Evolutionary conservation across 2,329 filamentous ascomycete species (phyloP), one percentile per base, ranked within the genome.

Genomic region (Neospermospora avenae): DNA sequence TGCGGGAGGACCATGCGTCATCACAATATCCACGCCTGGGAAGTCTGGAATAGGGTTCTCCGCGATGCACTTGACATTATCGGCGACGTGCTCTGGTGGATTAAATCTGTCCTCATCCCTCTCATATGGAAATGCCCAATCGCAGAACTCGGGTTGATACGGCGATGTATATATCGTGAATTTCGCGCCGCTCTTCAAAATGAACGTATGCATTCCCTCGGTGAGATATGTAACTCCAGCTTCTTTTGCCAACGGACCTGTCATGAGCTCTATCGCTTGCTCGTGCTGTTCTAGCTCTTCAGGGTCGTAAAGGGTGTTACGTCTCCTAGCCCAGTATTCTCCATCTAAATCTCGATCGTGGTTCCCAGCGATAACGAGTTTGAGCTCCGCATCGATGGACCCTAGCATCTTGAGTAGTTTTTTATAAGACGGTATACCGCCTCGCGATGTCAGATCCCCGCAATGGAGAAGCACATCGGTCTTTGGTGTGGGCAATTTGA

Each of bases 341-440:
- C 31, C n/a, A 63, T 87, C 83, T 0, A 87, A 75, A 3, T 78
- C 80, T 45, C 84, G 74, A 67, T 86, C 84, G 71, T 87, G 84
- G 67, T 87, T 87, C 0, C 84, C 84, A 0, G 84, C 80, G 61
- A 87, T 86, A 20, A 87, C 79, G 24, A 87, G 74, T 67, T 86
- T 87, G 4, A 87, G 70, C 8, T 79, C 77, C 1, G 83, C 83
- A 14, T 81, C 73, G 37, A 82, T 77, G 0, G 67, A 65, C 13
- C 60, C 53, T 2, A 70, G 61, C 52, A 68, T 64, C 18, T 58
- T 41, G 0, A 77, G 45, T 1, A 71, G 63, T 3, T 62, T 59
- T n/a, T 68, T 57, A 63, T 73, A 75, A n/a, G 71, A 64, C 4
- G 61, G n/a, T 0, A 70, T 34, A 3, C 68, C 69, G 2, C 73